Evolutionary conservation across 1,284 basidiomycete genomes (phyloP), one percentile per base, ranked within the genome.

Genomic region (Heterobasidion annosum): DNA sequence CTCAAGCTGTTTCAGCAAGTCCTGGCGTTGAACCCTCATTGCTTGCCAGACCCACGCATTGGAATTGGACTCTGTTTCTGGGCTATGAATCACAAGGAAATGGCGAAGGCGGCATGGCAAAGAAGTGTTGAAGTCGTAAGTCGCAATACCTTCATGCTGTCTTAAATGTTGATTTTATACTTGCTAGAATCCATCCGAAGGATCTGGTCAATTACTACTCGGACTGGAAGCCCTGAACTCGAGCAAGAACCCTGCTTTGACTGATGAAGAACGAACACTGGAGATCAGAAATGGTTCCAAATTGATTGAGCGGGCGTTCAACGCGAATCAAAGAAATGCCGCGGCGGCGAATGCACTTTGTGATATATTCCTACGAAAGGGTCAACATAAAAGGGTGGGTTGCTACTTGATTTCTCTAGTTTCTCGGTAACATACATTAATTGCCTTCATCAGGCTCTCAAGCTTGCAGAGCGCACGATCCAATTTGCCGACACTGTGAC

Each of bases 61-160:
- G 94, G 94, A 15, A 91, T 98, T 42, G 95, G 95, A 8, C 72
- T 97, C 8, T 96, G 94, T 68, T 76, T 93, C 16, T 97, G 91
- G 89, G 81, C 88, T 9, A 75, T 96, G 69, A 88, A 88, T 54
- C 83, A 94, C 62, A 85, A 84, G 56, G 74, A 75, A 2, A 85
- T 85, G 60, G 94, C 94, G 0, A 83, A 83, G 58, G 79, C 79
- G 34, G 94, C 93, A 0, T 98, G 95, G 94, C 79, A 92, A 62
- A 78, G 93, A 46, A 88, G 88, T 60, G 67, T 90, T 54, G 87
- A 89, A 68, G 80, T 93, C 61, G 91, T 91, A 57, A 58, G 88
- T 77, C 13, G 35, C 12, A 33, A 8, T 18, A 33, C 45, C n/a
- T 49, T 16, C 33, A 12, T 47, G 10, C n/a, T 50, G 9, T 47